Evolutionary conservation across 2,329 filamentous ascomycete species (phyloP), one percentile per base, ranked within the genome.

Genomic region (Phialemoniopsis sp.): DNA sequence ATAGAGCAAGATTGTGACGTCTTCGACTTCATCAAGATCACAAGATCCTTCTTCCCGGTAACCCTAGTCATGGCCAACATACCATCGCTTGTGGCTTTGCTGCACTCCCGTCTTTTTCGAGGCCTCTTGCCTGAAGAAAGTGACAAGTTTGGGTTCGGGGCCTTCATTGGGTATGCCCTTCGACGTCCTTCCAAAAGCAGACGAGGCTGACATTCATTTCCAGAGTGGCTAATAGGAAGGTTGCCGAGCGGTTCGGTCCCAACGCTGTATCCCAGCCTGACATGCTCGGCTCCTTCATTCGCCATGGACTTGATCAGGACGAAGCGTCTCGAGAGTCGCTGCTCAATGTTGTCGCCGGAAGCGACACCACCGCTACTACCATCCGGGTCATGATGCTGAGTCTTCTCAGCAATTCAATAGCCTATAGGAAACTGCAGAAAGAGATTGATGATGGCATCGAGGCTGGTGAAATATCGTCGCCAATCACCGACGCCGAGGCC

Each of bases 351-450:
- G n/a, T 71, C 3, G 72, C 72, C 3, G 73, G 73, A 3, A 68
- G 69, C 2, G 73, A 78, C 46, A 74, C 69, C 13, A 73, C 71
- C 0, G 67, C 73, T 0, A 69, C 66, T 1, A 62, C 66, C 5
- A 60, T 77, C 8, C 64, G 72, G 5, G 57, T 64, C 29, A 70
- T 63, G 5, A 33, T 50, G 36, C 10, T 48, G 10, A 46, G 41
- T 32, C 28, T 46, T 8, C 44, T 48, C 37, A 46, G 40, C 9
- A 36, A 38, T 18, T 43, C 47, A 3, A 31, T 30, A 5, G 41
- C 36, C 4, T 45, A 45, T 33, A 32, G 36, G 21, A 37, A 31
- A 13, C 45, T 50, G 31, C 42, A 45, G 32, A 28, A 28, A 13
- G 43, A 47, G n/a, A 47, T 50, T 15, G 36, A 42, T 14, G 29